phyloP scores from a whole-genome alignment of 2,329 filamentous ascomycete genomes.

The Lecanoromycetidae sp. region DNA sequence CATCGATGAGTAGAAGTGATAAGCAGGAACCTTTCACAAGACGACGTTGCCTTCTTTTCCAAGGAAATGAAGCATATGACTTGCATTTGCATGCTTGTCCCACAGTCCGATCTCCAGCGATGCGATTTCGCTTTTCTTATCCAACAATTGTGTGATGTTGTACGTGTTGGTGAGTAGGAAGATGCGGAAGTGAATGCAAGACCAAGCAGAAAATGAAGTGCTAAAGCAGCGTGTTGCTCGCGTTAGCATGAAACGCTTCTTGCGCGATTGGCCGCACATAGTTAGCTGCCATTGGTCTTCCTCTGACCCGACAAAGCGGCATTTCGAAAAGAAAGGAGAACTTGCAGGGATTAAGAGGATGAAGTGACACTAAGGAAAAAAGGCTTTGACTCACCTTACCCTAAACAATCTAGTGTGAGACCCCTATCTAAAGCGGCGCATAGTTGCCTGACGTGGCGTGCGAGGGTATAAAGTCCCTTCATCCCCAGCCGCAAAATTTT shows the following conservation, averaged over 20 bases:
- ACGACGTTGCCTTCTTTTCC: no score
- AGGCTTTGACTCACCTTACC: no score
- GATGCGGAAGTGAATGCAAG: not conserved
- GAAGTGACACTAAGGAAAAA: not conserved
- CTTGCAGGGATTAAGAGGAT: not conserved
- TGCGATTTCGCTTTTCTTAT: no score
- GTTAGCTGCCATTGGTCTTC: not conserved
- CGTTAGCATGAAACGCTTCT: constrained; percentile 4
- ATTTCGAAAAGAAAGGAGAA: not conserved
- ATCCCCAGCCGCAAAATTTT: constrained; percentile 5
- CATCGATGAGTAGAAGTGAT: no score
- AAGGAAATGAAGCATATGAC: no score
- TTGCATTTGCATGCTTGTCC: no score
- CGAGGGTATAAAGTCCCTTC: not conserved
- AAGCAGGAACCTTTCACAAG: no score
- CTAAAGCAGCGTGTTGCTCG: constrained; percentile 6
- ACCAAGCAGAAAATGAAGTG: not conserved
- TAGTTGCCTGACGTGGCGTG: not conserved
- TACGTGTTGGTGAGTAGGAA: no score
- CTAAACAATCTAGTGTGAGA: no score
- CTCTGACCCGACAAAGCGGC: not conserved
- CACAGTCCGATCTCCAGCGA: no score
- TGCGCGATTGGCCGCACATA: constrained; percentile 4
- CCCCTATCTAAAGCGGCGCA: constrained; percentile 3
- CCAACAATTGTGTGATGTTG: no score